Evolutionary conservation across 305 asterid species (phyloP), one percentile per base, ranked within the genome.

Genomic region (Fraxinus nigra): DNA sequence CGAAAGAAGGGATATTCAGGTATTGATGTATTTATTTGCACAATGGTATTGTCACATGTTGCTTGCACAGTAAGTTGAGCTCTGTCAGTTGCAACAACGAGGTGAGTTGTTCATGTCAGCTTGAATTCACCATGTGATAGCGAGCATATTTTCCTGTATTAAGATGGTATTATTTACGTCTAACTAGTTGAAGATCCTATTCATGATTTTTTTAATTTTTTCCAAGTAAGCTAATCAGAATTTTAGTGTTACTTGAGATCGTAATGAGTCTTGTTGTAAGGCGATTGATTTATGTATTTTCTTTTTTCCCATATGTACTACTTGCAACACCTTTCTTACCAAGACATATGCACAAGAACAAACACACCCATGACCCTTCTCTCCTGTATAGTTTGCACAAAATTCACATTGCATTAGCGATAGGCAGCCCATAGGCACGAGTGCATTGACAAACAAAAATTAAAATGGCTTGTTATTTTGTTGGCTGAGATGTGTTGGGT

Each of bases 1-100:
- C 92, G 98, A 38, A 97, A 92, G 93, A 92, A 88, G 89, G 97
- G 92, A 75, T 35, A 79, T 82, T 80, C 95, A 90, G 99, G 98
- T 94, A 88, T 56, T 78, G 61, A 14, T 85, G 79, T 78, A 72
- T 82, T 75, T 79, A 38, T 72, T 34, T 80, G 69, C 73, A 51
- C 37, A 22, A 51, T 76, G 46, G 28, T 73, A 18, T 79, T 78
- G 76, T 26, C 78, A 43, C 80, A 30, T 82, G 40, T 72, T 84
- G 34, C 7, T 65, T 65, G 80, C 77, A 76, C 72, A 78, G 70
- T 85, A 32, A 67, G 81, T 30, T 77, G 54, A 76, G 77, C 34
- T 80, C 46, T 26, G 76, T 48, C 28, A 83, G 59, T 67, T 65
- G 77, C 67, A 10, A 80, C 75, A 4, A 11, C 14, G 22, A 30